Evolutionary conservation across 805 yeast species (phyloP).

Genomic region (Lachancea mirantina): DNA sequence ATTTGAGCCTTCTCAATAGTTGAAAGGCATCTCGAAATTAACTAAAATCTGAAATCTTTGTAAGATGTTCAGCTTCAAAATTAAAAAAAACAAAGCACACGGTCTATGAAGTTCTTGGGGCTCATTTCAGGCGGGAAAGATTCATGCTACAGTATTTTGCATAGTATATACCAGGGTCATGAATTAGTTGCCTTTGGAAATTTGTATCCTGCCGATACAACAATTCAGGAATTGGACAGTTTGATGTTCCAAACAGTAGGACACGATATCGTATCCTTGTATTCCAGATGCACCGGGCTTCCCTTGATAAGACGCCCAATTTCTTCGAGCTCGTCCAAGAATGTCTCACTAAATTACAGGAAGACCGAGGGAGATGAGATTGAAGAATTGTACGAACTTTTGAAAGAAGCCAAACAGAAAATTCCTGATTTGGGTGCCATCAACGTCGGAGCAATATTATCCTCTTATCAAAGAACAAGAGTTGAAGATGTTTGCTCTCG

Average conservation of each 20-base stretch:
- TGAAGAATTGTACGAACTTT: constrained; percentile 62
- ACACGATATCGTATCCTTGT: constrained; percentile 61
- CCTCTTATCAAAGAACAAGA: constrained; percentile 90
- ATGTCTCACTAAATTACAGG: constrained; percentile 61
- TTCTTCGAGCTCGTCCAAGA: constrained; percentile 47
- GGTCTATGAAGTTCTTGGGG: constrained; percentile 80
- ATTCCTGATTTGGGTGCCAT: constrained; percentile 80
- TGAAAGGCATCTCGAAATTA: too few species aligned
- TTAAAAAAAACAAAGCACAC: too few species aligned
- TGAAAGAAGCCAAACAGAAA: constrained; percentile 38
- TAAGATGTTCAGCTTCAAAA: too few species aligned
- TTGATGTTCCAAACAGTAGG: constrained; percentile 99
- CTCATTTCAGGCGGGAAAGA: constrained; percentile 95
- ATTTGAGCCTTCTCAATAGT: too few species aligned
- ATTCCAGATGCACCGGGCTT: constrained; percentile 63
- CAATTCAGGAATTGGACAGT: constrained; percentile 72
- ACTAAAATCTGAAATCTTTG: too few species aligned
- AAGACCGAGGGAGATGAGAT: constrained; percentile 75
- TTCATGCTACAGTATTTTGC: constrained; percentile 82
- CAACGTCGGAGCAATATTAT: constrained; percentile 91
- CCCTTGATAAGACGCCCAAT: constrained; percentile 74
- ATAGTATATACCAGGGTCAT: constrained; percentile 82
- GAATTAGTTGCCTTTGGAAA: constrained; percentile 81
- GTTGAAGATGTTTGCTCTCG: constrained; percentile 87
- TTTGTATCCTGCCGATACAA: constrained; percentile 52